Base-by-base conservation (phyloP, 805 yeast species). In the Saccharomyces kudriavzevii region DNA sequence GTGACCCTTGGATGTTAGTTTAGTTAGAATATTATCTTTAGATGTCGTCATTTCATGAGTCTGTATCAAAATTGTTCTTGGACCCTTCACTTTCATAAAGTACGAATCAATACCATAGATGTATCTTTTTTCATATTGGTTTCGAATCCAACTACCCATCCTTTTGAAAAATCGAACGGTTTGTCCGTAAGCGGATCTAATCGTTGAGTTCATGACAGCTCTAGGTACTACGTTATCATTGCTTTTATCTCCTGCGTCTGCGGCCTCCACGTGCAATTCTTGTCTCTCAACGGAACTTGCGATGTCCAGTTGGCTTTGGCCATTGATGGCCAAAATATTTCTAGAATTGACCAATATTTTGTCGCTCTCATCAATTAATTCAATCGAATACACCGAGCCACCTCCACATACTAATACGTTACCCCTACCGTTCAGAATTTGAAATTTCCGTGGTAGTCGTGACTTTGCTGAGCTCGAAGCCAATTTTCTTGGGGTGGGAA, bases 41-140 rank as follows among this genome's bases (percentile, higher is more conserved):
- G 35, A 40, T 9, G 50, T 30, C 61, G 22, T 35, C 43, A 35
- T 35, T 35, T 35, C 43, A 20, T 35, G 43, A 9, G 43, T 67
- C 56, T 70, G 73, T 1, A 70, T 58, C n/a, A 69, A 53, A 9
- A 70, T 29, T 8, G 64, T 58, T 59, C 73, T 65, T 49, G 73
- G 73, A 2, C 73, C 73, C 30, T 56, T 58, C 2, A 69, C 60
- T 49, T 59, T 61, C n/a, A 68, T 52, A 46, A 62, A 66, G 29
- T 56, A 58, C 10, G 60, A 54, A 5, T 65, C 60, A 14, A 50
- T 43, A 10, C 68, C 67, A 49, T 56, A 61, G 50, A 60, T 52
- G 9, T 55, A 30, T 5, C 24, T 52, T 35, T 60, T 50, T 35
- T 35, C 43, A 52, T 56, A 62, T 9, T 27, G 14, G 22, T 40